Evolutionary conservation across 176 grass and related monocot genomes (phyloP).

Genomic region (Hyparrhenia diplandra): DNA sequence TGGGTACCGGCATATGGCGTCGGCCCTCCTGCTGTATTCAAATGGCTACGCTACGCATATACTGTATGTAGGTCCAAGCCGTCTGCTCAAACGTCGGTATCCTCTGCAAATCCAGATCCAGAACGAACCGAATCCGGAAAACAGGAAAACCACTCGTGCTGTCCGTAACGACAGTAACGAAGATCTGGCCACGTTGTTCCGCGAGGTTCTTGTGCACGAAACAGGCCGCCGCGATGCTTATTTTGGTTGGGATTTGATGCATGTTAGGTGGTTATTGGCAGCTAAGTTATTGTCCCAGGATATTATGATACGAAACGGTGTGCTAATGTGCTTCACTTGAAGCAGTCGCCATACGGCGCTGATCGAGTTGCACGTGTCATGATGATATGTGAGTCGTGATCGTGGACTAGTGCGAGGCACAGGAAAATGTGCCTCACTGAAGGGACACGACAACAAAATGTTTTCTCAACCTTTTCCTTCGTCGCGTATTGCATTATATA

Average conservation of each 20-base stretch:
- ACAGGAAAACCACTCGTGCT: no score
- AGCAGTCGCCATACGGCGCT: neutral
- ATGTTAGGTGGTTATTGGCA: conserved; percentile 6
- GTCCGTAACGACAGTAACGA: neutral
- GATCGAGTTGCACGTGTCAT: neutral
- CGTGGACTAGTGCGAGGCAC: no score
- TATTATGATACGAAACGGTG: neutral
- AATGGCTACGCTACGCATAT: neutral
- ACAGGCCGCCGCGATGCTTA: conserved; percentile 22
- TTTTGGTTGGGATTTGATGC: conserved; percentile 7
- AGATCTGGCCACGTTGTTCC: conserved; percentile 5
- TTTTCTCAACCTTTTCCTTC: no score
- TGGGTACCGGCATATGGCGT: conserved; percentile 28
- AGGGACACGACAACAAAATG: no score
- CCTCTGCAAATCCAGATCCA: neutral
- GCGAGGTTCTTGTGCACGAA: conserved; percentile 1
- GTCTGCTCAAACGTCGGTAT: neutral
- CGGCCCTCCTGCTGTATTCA: conserved; percentile 3
- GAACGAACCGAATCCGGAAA: neutral
- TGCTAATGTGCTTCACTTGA: neutral
- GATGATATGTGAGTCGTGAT: no score
- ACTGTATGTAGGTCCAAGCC: neutral
- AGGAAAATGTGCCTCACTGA: no score
- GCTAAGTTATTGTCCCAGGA: neutral
- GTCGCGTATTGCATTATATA: neutral